phyloP scores from a whole-genome alignment of 2,329 filamentous ascomycete genomes.

The Dryadomyces sulphureus region DNA sequence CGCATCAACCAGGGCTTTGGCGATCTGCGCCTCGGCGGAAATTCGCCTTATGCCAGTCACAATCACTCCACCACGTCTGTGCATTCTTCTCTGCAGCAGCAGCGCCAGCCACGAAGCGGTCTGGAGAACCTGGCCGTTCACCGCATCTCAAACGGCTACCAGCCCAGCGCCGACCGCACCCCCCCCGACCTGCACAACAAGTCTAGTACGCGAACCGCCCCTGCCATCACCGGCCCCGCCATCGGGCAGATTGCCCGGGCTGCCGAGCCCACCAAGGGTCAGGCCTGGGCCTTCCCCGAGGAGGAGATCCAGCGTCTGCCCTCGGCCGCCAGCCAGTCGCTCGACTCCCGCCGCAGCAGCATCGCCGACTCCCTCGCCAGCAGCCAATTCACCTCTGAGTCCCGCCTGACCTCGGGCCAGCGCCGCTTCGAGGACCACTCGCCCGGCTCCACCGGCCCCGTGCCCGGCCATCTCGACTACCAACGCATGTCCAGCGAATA shows the following conservation, averaged over 20 bases:
- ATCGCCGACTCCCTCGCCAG: slow-evolving; percentile 65
- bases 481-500: slow-evolving; percentile 38
- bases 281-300: slow-evolving; percentile 73
- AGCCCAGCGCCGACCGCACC: slow-evolving; percentile 42
- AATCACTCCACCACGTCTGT: slow-evolving; percentile 66
- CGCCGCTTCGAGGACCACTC: slow-evolving; percentile 56
- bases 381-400: slow-evolving; percentile 65
- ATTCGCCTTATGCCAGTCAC: slow-evolving; percentile 60
- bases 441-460: slow-evolving; percentile 53
- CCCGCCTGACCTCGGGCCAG: slow-evolving; percentile 56
- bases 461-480: slow-evolving; percentile 31
- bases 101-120: slow-evolving; percentile 41
- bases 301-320: slow-evolving; percentile 43
- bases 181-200: slow-evolving; percentile 37
- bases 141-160: slow-evolving; percentile 50
- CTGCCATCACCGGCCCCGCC: slow-evolving; percentile 59
- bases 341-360: slow-evolving; percentile 59
- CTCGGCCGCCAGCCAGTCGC: slow-evolving; percentile 28
- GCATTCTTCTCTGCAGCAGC: slow-evolving; percentile 53
- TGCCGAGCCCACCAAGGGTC: slow-evolving; percentile 66
- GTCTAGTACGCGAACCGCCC: slow-evolving; percentile 50
- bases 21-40: slow-evolving; percentile 53
- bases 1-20: slow-evolving; percentile 59
- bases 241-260: slow-evolving; percentile 52
- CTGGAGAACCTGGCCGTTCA: slow-evolving; percentile 39